Conservation (phyloP, 768 basidiomycete species). For the Tylopilus sp. region DNA sequence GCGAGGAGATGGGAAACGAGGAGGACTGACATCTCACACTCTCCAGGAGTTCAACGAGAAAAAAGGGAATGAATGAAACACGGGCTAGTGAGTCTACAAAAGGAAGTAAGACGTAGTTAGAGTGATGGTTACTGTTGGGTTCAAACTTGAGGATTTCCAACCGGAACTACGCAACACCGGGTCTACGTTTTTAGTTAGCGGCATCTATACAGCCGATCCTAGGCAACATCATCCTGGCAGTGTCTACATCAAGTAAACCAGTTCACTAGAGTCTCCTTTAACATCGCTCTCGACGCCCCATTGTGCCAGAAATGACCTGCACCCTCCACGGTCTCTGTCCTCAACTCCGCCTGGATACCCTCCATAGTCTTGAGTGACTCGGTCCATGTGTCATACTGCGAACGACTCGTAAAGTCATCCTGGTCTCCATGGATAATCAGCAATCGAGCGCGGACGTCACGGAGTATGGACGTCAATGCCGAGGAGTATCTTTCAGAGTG, state of each 20-base stretch:
- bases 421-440: conserved; percentile 63
- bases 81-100: conserved; percentile 9
- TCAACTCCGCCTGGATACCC: conserved; percentile 26
- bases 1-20: neutral
- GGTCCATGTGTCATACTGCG: conserved; percentile 56
- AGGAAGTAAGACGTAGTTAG: conserved; percentile 16
- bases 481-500: conserved; percentile 49
- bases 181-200: conserved; percentile 17
- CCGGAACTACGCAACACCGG: neutral
- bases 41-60: conserved; percentile 15
- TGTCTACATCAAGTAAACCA: conserved; percentile 19
- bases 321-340: conserved; percentile 38
- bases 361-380: conserved; percentile 32
- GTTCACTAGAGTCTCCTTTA: conserved; percentile 18
- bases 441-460: conserved; percentile 44
- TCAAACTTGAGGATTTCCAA: conserved; percentile 1
- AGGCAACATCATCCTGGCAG: conserved; percentile 7
- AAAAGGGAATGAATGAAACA: conserved; percentile 11
- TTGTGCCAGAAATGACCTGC: conserved; percentile 71
- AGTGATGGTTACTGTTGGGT: conserved; percentile 27
- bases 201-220: neutral
- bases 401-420: conserved; percentile 66
- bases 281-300: conserved; percentile 16
- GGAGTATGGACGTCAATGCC: conserved; percentile 49
- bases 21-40: conserved; percentile 28